These are phyloP conservation scores for Cordyceps tenuipes DNA, from an alignment of 2,329 filamentous ascomycete species.

Conservation along the genomic window DNA sequence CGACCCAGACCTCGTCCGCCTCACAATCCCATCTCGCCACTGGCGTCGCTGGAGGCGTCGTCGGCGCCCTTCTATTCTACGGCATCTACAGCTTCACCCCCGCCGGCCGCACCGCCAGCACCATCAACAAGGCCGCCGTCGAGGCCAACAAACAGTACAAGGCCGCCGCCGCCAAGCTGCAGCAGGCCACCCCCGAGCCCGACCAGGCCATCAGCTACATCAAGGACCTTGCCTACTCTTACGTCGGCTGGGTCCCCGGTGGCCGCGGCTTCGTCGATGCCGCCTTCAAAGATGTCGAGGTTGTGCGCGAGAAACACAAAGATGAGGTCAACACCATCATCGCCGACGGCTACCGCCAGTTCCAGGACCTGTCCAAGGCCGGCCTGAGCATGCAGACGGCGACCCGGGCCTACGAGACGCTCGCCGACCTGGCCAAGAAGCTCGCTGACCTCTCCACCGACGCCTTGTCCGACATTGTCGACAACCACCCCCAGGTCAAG, in stretches of 20 bases:
- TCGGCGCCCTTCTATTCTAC: constrained; percentile 34
- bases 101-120: constrained; percentile 31
- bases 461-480: constrained; percentile 54
- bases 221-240: constrained; percentile 57
- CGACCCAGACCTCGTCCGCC: constrained; percentile 13
- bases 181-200: constrained; percentile 54
- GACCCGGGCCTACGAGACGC: constrained; percentile 50
- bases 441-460: constrained; percentile 55
- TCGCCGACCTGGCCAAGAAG: constrained; percentile 53
- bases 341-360: constrained; percentile 56
- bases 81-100: constrained; percentile 37
- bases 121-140: constrained; percentile 39
- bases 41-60: constrained; percentile 36
- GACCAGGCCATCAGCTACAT: constrained; percentile 61
- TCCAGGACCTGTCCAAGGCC: constrained; percentile 51
- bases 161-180: constrained; percentile 50
- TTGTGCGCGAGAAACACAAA: constrained; percentile 56
- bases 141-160: constrained; percentile 54
- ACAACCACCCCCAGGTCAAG: constrained; percentile 67
- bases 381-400: constrained; percentile 57
- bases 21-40: constrained; percentile 28
- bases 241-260: constrained; percentile 64
- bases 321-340: constrained; percentile 64
- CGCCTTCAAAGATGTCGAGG: constrained; percentile 63
- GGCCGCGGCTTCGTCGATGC: constrained; percentile 59